Base-by-base conservation (phyloP, 2,329 filamentous ascomycete genomes). In the Exophiala spinifera region DNA sequence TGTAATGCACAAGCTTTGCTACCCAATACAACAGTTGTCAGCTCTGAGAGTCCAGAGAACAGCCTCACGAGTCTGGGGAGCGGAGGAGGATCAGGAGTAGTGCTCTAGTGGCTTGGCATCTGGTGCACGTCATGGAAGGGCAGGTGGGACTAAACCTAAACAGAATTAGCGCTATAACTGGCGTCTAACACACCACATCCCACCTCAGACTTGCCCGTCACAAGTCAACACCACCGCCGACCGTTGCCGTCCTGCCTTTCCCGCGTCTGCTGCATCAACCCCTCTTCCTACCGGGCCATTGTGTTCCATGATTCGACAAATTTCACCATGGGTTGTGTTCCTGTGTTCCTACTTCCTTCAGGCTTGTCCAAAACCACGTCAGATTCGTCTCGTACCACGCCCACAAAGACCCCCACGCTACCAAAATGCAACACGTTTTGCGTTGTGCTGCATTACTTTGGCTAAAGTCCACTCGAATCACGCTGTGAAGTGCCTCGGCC, bases 361-460 rank as follows among this genome's bases (percentile, higher is more conserved):
- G 49, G 49, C 39, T 20, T 17, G 15, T 20, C 25, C 23, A 21
- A 17, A 10, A 31, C 42, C 51, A 54, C 36, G 50, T 55, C 48
- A 54, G 55, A 54, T 46, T 48, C 46, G 47, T 21, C 44, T 52
- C 14, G 42, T 36, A 39, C 36, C 37, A 36, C n/a, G 42, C 13
- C 36, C 36, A 39, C 36, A 28, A 25, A 43, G 42, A 21, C 56
- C 56, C 56, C 56, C 55, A 57, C 55, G 51, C 55, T 57, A 57
- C 20, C 14, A 42, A 21, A 19, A 33, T 53, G 25, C 45, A 36
- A 46, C 46, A 45, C 42, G 48, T 48, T 28, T 13, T 28, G 19
- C 23, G 20, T 21, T 55, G 43, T 46, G 39, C 45, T 20, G 33
- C 20, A 48, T 39, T 23, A 31, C 7, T 31, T 11, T 31, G 28